Evolutionary conservation across 495 filamentous ascomycete genomes (phyloP).

Genomic region (Penicillium bovifimosum): DNA sequence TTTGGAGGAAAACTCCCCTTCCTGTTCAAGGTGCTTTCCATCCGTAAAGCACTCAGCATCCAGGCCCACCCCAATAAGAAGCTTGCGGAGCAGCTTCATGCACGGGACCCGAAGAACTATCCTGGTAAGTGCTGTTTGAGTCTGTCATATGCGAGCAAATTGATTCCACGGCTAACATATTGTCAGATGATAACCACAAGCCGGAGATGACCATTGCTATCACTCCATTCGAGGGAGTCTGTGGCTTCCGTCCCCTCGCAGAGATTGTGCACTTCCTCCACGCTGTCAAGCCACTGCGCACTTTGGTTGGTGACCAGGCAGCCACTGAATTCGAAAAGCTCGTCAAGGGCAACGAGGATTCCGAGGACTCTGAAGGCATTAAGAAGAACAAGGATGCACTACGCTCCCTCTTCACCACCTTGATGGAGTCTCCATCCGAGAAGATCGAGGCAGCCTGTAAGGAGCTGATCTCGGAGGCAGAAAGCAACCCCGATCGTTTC

Average conservation of each 20-base stretch:
- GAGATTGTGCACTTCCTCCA: constrained; percentile 86
- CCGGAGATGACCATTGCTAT: constrained; percentile 98
- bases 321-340: constrained; percentile 63
- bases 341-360: constrained; percentile 60
- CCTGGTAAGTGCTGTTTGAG: constrained; percentile 48
- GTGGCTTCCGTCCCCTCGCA: constrained; percentile 82
- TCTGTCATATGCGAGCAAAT: not conserved
- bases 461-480: constrained; percentile 65
- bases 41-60: constrained; percentile 90
- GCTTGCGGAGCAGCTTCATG: constrained; percentile 83
- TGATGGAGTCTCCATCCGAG: constrained; percentile 72
- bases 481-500: constrained; percentile 42
- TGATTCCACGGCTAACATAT: not conserved
- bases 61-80: constrained; percentile 99
- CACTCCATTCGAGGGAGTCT: constrained; percentile 91
- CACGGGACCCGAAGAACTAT: constrained; percentile 85
- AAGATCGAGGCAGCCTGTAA: constrained; percentile 58
- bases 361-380: constrained; percentile 50
- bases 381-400: constrained; percentile 75
- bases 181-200: constrained; percentile 92
- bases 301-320: constrained; percentile 64
- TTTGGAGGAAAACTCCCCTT: constrained; percentile 85
- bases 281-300: constrained; percentile 64
- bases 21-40: constrained; percentile 93
- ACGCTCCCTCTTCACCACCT: constrained; percentile 60